Evolutionary conservation across 2,329 filamentous ascomycete genomes (phyloP), one percentile per base, ranked within the genome.

Genomic region (Diaporthe ampelina): DNA sequence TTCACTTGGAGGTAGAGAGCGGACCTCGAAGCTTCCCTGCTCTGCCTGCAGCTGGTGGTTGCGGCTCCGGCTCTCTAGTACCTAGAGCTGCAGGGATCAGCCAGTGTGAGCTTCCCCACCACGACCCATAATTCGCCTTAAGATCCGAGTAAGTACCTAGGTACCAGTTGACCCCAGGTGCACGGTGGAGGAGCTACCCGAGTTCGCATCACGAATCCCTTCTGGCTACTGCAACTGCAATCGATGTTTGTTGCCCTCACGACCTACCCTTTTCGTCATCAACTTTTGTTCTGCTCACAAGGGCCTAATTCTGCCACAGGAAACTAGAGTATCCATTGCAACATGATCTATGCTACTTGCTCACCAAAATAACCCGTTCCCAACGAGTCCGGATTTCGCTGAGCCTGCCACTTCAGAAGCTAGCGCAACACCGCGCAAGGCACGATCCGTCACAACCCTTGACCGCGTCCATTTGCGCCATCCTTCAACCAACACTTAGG

Each of bases 101-200:
- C 48, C 32, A 29, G 21, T 13, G 13, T 10, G 15, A 54, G 32
- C 32, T 54, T 68, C 63, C 48, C 63, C 63, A 54, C 63, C 9
- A 37, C 32, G 63, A 9, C 63, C 63, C 26, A 24, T 17, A 65
- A 15, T 29, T 29, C 26, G 40, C 40, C 59, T 29, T 26, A 17
- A 26, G 19, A 67, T 52, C 45, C 52, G 63, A 13, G 15, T 19
- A 43, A 15, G 40, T 19, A 43, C 40, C 40, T 19, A 43, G 63
- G 63, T 67, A 67, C 32, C 63, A 26, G 17, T 68, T 35, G 26
- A 68, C 63, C 63, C 63, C 63, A 68, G 45, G 40, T 40, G 45
- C 32, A 26, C 2, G 13, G 63, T 67, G 63, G 45, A 67, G 45
- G 29, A 67, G 29, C 63, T 52, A 50, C 21, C 29, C 63, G 54